Evolutionary conservation across 2,329 filamentous ascomycete genomes (phyloP).

Genomic region (Calonectria pseudoreteaudii): DNA sequence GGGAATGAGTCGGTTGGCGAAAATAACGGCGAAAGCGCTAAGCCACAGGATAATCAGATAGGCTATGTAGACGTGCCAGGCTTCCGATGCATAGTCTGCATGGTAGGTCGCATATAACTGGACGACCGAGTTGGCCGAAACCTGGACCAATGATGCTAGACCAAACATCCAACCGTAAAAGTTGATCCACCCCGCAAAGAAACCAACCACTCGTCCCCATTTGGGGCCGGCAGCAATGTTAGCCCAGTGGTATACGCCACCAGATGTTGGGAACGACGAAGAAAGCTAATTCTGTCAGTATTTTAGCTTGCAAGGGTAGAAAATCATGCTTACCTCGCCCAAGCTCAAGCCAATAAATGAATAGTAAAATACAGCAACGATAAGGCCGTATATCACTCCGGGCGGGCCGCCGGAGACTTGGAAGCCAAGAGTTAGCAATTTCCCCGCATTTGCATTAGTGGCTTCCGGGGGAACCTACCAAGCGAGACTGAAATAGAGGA

Average conservation of each 20-base stretch:
- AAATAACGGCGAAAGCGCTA: slow-evolving; percentile 32
- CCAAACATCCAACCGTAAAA: slow-evolving; percentile 46
- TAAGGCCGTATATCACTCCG: slow-evolving; percentile 39
- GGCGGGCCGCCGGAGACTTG: slow-evolving; percentile 39
- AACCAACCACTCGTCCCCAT: slow-evolving; percentile 40
- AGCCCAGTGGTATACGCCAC: slow-evolving; percentile 42
- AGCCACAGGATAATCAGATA: slow-evolving; percentile 39
- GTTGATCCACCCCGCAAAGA: slow-evolving; percentile 43
- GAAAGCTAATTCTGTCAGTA: slow-evolving; percentile 27
- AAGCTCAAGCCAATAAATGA: slow-evolving; percentile 39
- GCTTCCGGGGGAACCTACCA: not conserved
- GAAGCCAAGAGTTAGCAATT: not conserved
- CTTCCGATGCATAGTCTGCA: slow-evolving; percentile 12
- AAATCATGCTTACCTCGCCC: slow-evolving; percentile 32
- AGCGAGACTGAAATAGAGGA: slow-evolving; percentile 42
- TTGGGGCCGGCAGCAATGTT: slow-evolving; percentile 37
- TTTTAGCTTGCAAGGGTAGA: not conserved
- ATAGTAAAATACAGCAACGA: slow-evolving; percentile 39
- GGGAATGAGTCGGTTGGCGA: slow-evolving; percentile 39
- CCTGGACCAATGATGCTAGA: slow-evolving; percentile 39
- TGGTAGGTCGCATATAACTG: slow-evolving; percentile 40
- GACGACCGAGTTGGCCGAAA: slow-evolving; percentile 38
- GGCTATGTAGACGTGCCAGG: slow-evolving; percentile 41
- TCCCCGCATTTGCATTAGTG: not conserved
- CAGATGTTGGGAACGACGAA: slow-evolving; percentile 38